Evolutionary conservation across 345 rosid genomes (phyloP).

Genomic region (Angophora floribunda): DNA sequence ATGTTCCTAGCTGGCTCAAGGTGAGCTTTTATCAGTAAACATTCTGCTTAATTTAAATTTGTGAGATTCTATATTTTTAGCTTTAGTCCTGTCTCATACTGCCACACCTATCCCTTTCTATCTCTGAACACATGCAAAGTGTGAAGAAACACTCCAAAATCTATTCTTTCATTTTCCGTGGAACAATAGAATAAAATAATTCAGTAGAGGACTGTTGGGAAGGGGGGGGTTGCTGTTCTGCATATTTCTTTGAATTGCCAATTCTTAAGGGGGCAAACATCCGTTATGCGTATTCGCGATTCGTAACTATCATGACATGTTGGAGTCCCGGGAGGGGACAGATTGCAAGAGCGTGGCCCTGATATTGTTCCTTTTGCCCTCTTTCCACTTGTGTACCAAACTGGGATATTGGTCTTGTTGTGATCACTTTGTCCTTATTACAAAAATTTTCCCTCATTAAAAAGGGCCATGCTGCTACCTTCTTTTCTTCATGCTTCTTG

Average conservation of each 20-base stretch:
- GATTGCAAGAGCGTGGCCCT: background rate
- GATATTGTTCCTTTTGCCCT: background rate
- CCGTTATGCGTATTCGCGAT: background rate
- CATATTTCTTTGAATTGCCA: background rate
- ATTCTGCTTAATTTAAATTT: background rate
- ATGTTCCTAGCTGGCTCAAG: conserved; percentile 88
- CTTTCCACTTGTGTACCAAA: background rate
- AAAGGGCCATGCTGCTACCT: background rate
- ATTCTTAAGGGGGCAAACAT: background rate
- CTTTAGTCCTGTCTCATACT: background rate
- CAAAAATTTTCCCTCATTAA: background rate
- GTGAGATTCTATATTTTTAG: background rate
- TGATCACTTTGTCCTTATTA: background rate
- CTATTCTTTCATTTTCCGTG: background rate
- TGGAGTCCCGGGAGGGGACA: background rate
- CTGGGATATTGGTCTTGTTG: background rate
- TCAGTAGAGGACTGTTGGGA: background rate
- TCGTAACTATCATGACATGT: background rate
- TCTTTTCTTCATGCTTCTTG: background rate
- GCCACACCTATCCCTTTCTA: background rate
- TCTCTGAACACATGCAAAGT: background rate
- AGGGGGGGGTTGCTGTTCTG: background rate
- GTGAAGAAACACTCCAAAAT: background rate
- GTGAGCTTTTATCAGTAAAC: conserved; percentile 16
- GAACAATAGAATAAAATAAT: background rate